A percentile compares a stretch with the other conserved stretches of the same genome.
These are phyloP conservation scores for Clitopilus passeckerianus DNA, from an alignment of 768 basidiomycete species.

Conservation along the genomic window DNA sequence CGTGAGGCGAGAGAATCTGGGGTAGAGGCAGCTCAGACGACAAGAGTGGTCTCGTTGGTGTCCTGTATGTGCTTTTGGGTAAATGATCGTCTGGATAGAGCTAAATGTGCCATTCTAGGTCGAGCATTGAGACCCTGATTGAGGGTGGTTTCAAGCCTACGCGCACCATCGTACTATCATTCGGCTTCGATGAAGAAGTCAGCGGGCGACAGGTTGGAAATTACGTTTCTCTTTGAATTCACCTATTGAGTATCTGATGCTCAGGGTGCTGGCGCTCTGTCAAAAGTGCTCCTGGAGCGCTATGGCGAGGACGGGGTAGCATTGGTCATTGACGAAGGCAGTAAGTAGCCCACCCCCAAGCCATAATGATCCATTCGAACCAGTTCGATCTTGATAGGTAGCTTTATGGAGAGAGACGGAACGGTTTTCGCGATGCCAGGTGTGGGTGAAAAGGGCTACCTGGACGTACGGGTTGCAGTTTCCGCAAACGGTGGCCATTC, in stretches of 20 bases:
- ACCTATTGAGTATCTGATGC: neutral
- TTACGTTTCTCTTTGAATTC: neutral
- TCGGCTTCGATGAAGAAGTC: constrained; percentile 77
- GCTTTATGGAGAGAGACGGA: constrained; percentile 46
- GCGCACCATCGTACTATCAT: constrained; percentile 57
- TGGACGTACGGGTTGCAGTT: constrained; percentile 62
- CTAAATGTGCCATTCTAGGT: constrained; percentile 17
- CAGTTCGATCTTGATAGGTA: constrained; percentile 25
- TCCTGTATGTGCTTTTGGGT: constrained; percentile 37
- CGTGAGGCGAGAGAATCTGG: constrained; percentile 52
- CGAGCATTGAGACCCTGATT: constrained; percentile 61
- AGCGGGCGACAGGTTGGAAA: constrained; percentile 39
- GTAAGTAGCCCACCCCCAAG: constrained; percentile 21
- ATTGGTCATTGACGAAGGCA: constrained; percentile 86
- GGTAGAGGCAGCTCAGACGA: constrained; percentile 74
- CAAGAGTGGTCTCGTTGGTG: constrained; percentile 70
- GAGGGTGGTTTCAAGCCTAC: constrained; percentile 59
- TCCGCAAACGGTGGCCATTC: constrained; percentile 79
- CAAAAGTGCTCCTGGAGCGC: constrained; percentile 40
- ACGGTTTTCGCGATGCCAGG: constrained; percentile 55
- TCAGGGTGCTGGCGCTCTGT: constrained; percentile 53
- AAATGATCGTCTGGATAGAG: neutral
- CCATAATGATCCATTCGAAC: neutral
- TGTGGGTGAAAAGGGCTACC: constrained; percentile 70
- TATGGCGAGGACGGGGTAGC: constrained; percentile 75